These are phyloP conservation scores for Colletotrichum spaethianum DNA, from an alignment of 2,329 filamentous ascomycete species.

Conservation along the genomic window DNA sequence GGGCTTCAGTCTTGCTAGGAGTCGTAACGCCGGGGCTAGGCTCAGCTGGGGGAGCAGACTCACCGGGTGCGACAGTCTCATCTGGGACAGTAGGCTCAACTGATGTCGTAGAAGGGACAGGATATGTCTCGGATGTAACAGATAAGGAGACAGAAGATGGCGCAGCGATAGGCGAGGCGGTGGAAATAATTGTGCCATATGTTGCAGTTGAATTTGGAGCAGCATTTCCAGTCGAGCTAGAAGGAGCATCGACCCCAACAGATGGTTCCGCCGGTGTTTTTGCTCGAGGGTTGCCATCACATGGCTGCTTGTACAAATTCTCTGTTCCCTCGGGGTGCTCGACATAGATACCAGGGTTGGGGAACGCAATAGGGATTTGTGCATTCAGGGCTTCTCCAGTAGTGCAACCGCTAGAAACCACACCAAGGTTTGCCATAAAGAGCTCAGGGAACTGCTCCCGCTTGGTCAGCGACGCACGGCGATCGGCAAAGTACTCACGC, in stretches of 20 bases:
- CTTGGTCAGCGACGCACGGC: constrained; percentile 5
- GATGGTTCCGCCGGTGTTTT: not conserved
- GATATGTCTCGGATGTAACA: not conserved
- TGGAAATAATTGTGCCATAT: not conserved
- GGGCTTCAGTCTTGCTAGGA: not conserved
- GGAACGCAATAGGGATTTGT: constrained; percentile 20
- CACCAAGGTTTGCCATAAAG: constrained; percentile 37
- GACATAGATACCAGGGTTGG: constrained; percentile 8
- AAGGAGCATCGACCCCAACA: not conserved
- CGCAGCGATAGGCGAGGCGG: no score
- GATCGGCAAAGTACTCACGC: not conserved
- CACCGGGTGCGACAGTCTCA: no score
- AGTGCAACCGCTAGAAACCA: constrained; percentile 26
- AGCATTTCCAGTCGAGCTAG: not conserved
- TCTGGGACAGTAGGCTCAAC: not conserved
- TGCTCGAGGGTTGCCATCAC: constrained; percentile 28
- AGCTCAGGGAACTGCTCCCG: constrained; percentile 25
- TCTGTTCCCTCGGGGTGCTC: constrained; percentile 25
- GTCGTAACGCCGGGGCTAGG: not conserved
- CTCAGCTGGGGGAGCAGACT: no score
- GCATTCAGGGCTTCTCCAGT: constrained; percentile 30
- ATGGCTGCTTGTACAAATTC: constrained; percentile 32
- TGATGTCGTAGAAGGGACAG: not conserved
- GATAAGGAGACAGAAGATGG: not conserved
- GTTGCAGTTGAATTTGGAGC: not conserved